Evolutionary conservation across 441 rosid species (phyloP).

Genomic region (Gossypium aridum): DNA sequence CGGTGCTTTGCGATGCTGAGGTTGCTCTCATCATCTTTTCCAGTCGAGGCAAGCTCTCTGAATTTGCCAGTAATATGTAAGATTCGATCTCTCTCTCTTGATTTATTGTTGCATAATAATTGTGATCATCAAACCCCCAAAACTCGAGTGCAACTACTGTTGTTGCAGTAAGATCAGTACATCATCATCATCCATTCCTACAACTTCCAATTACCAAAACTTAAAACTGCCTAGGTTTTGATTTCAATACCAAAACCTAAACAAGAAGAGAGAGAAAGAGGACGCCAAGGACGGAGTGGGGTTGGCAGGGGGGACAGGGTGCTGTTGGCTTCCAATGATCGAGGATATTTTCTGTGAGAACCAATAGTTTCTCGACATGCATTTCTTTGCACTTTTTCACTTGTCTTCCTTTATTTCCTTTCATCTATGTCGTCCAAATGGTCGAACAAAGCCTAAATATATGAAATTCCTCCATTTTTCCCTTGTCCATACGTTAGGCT

Average conservation of each 20-base stretch:
- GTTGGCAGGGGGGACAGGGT: not conserved
- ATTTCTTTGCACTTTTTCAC: not conserved
- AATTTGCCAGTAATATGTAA: slow-evolving; percentile 29
- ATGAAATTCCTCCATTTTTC: not conserved
- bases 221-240: too few relatives aligned
- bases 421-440: not conserved
- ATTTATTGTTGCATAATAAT: not conserved
- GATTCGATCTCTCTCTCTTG: not conserved
- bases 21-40: slow-evolving; percentile 39
- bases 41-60: slow-evolving; percentile 27
- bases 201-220: not conserved
- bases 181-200: not conserved
- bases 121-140: not conserved
- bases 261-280: not conserved
- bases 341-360: not conserved
- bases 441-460: not conserved
- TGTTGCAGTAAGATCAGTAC: not conserved
- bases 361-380: slow-evolving; percentile 4
- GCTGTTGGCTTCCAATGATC: not conserved
- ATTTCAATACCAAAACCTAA: not conserved
- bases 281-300: not conserved
- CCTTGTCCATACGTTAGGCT: not conserved
- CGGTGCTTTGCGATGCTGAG: slow-evolving; percentile 35
- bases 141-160: not conserved
- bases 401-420: not conserved